Percentiles rank a stretch among this genome's conserved stretches.
Evolutionary conservation across 2,329 filamentous ascomycete genomes (phyloP).

Genomic region (Sphaerulina vaccinii): DNA sequence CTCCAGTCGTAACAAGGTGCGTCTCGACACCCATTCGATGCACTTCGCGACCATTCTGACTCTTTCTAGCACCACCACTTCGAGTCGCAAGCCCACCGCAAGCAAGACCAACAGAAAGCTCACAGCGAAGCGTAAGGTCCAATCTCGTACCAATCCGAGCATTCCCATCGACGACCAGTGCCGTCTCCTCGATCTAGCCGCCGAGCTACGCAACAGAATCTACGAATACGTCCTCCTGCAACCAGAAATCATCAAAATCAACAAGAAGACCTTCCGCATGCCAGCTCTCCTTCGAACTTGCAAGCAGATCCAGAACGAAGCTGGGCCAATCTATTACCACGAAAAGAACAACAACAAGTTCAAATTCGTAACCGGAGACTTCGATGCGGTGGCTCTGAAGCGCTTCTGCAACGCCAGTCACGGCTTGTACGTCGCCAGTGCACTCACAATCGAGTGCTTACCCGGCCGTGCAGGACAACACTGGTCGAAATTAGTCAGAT

Average conservation of each 20-base stretch:
- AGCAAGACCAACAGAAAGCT: too few species aligned
- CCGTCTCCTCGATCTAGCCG: conserved; percentile 11
- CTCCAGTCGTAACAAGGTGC: too few species aligned
- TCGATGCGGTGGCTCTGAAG: neutral
- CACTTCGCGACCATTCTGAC: too few species aligned
- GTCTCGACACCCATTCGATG: too few species aligned
- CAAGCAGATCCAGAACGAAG: conserved; percentile 17
- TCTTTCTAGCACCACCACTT: too few species aligned
- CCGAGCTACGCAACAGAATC: too few species aligned
- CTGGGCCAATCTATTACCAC: conserved; percentile 13
- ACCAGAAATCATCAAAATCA: neutral
- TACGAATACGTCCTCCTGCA: conserved; percentile 15
- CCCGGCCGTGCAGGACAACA: neutral
- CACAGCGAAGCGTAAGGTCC: too few species aligned
- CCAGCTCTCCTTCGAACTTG: neutral
- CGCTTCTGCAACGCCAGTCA: neutral
- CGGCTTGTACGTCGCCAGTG: neutral
- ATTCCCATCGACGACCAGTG: neutral
- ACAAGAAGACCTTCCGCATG: neutral
- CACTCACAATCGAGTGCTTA: neutral
- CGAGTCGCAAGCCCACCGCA: too few species aligned
- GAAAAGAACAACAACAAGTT: conserved; percentile 14
- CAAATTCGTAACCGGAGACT: neutral
- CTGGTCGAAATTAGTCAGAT: neutral
- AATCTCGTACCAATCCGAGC: too few species aligned